Percentiles rank a stretch among this genome's conserved stretches.
Evolutionary conservation across 2,329 filamentous ascomycete genomes (phyloP).

Genomic region (Fusarium coicis): DNA sequence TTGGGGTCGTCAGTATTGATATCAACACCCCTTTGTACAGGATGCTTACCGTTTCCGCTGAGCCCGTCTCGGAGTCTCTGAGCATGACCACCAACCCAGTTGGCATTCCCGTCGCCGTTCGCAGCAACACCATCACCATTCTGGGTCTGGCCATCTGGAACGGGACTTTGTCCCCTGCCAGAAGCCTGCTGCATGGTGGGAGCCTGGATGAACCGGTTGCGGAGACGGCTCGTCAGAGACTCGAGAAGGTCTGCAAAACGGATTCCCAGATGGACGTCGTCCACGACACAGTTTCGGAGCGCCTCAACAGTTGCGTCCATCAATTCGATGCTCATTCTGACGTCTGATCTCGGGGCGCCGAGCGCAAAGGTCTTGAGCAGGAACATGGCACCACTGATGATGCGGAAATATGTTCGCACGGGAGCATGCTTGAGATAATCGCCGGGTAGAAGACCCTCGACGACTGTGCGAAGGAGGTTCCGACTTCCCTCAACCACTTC

Average conservation of each 20-base stretch:
- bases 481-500: conserved; percentile 83
- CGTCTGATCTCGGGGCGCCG: conserved; percentile 81
- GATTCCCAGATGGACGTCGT: conserved; percentile 87
- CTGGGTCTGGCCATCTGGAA: conserved; percentile 45
- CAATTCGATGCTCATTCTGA: conserved; percentile 77
- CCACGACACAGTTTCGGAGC: conserved; percentile 80
- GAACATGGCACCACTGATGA: conserved; percentile 87
- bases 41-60: conserved; percentile 51
- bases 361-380: conserved; percentile 86
- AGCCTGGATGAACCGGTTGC: conserved; percentile 78
- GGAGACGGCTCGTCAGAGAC: conserved; percentile 77
- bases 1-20: conserved; percentile 17
- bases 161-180: conserved; percentile 56
- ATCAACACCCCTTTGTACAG: not conserved
- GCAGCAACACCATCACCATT: conserved; percentile 43
- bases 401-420: conserved; percentile 86
- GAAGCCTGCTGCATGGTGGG: conserved; percentile 59
- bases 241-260: conserved; percentile 86
- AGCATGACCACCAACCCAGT: conserved; percentile 53
- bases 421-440: conserved; percentile 85
- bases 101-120: conserved; percentile 39
- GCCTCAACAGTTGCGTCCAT: conserved; percentile 81
- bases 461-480: conserved; percentile 80
- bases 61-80: conserved; percentile 55
- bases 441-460: conserved; percentile 77